Base-by-base conservation (phyloP, 805 yeast species). In the Torulaspora maleeae region DNA sequence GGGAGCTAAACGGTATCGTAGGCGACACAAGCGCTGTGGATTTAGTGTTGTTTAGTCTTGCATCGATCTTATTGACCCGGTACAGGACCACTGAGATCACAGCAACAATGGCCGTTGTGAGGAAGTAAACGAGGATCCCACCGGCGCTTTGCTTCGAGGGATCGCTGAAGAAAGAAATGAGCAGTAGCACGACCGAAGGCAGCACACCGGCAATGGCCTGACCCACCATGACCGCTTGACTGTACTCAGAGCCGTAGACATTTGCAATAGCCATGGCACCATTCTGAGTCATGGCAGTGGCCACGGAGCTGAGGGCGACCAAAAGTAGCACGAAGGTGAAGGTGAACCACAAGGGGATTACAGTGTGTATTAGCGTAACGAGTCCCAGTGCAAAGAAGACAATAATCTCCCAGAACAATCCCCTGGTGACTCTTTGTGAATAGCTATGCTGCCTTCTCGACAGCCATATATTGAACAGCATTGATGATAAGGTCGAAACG, bases 141-240 rank as follows among this genome's bases (percentile, higher is more conserved):
- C 50, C 48, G 13, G 45, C 19, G 48, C 43, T 50, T 57, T 54
- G 46, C 47, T 44, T 33, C 11, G 54, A 39, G 8, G 51, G 45
- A 34, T 48, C 45, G 78, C 79, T 9, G 84, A 77, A 9, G 75
- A 48, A 49, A 80, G 82, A 54, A 79, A 75, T 11, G 84, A 81
- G 15, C 29, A 66, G 58, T 11, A 66, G 41, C 2, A 62, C 65
- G 13, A 85, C 60, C 0, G 96, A 80, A 2, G 99, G 98, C 28
- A 91, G 68, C 0, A 93, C 95, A 2, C 99, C 99, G 0, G 97
- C 88, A 13, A 91, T 70, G 0, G 95, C 96, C 64, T 91, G 96
- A 1, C 99, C 99, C 3, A 90, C 90, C 84, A 93, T 86, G 1
- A 84, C 84, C 0, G 86, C 95, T 58, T 93, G 96, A 9, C 95